Evolutionary conservation across 116 monocot species (phyloP), one percentile per base, ranked within the genome.

Genomic region (Cymodocea nodosa): DNA sequence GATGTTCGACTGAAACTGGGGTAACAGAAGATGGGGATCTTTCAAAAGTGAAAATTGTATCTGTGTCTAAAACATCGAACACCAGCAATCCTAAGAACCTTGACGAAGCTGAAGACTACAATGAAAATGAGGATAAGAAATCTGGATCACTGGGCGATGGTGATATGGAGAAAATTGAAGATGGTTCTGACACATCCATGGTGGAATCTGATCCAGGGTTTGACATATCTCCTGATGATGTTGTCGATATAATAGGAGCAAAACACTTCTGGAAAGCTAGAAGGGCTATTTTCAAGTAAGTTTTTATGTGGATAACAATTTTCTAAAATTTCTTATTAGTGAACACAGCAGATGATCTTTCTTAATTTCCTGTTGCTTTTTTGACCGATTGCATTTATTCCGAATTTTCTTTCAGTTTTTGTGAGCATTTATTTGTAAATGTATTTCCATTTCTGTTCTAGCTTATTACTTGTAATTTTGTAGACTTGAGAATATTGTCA

Each of bases 211-310:
- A 70, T 49, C 62, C 73, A 23, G 77, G 65, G 9, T 56, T 72
- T 18, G 69, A 64, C 35, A 67, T 90, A 60, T 85, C 83, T 70
- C 95, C 91, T 68, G 87, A 97, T 82, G 85, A 85, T 76, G 81
- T 90, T 61, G 95, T 83, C 35, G 78, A 76, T 50, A 73, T 78
- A 56, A 90, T 97, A 68, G 95, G 95, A 68, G 76, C 80, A 39
- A 97, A 90, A 65, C 83, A 87, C 23, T 97, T 97, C 53, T 90
- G 90, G 91, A 97, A 90, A 76, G 90, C 91, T 19, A 83, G 95
- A 73, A 81, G 88, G 67, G 85, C 87, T 39, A 90, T 97, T 57
- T 64, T 80, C 67, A 84, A 90, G 95, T 90, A 85, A 87, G 87
- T 79, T 30, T 6, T 44, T 44, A 6, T 44, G 44, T 44, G 44